These are phyloP conservation scores for Aspergillus sp. DNA, from an alignment of 2,329 filamentous ascomycete species.

Conservation along the genomic window DNA sequence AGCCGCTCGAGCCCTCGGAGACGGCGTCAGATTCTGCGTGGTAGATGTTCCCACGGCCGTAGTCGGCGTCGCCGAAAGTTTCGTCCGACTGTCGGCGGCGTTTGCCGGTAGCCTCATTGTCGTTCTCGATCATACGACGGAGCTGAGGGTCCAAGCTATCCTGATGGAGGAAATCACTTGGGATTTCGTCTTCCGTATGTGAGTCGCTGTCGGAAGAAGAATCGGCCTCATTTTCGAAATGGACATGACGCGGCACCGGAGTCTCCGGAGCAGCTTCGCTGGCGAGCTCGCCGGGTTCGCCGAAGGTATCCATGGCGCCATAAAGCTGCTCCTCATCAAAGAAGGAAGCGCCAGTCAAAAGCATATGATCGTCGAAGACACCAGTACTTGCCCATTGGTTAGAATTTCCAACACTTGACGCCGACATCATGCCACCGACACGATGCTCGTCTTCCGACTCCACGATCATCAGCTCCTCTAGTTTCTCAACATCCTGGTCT, in stretches of 20 bases:
- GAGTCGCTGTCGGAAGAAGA: constrained; percentile 52
- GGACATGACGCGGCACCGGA: constrained; percentile 54
- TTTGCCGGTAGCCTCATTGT: constrained; percentile 32
- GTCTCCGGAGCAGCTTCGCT: constrained; percentile 32
- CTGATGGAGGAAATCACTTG: constrained; percentile 70
- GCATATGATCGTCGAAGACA: constrained; percentile 33
- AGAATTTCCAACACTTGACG: constrained; percentile 15
- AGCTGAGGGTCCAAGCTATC: constrained; percentile 62
- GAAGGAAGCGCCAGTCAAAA: constrained; percentile 32
- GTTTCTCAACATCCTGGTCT: constrained; percentile 65
- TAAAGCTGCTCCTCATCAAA: constrained; percentile 37
- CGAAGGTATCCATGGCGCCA: constrained; percentile 29
- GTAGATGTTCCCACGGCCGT: constrained; percentile 34
- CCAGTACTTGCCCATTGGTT: constrained; percentile 47
- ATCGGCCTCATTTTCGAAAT: constrained; percentile 56
- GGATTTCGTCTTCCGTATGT: constrained; percentile 53
- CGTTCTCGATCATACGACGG: constrained; percentile 63
- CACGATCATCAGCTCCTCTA: constrained; percentile 68
- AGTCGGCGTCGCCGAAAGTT: constrained; percentile 30
- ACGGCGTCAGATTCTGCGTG: constrained; percentile 38
- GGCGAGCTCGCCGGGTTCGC: constrained; percentile 26
- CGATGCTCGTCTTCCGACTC: constrained; percentile 30
- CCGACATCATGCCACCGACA: constrained; percentile 13
- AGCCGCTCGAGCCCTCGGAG: constrained; percentile 40
- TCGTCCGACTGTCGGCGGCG: constrained; percentile 29